A percentile compares a stretch with the other conserved stretches of the same genome.
Conservation (phyloP, 2,329 filamentous ascomycete genomes). For the Tolypocladium amazonense region DNA sequence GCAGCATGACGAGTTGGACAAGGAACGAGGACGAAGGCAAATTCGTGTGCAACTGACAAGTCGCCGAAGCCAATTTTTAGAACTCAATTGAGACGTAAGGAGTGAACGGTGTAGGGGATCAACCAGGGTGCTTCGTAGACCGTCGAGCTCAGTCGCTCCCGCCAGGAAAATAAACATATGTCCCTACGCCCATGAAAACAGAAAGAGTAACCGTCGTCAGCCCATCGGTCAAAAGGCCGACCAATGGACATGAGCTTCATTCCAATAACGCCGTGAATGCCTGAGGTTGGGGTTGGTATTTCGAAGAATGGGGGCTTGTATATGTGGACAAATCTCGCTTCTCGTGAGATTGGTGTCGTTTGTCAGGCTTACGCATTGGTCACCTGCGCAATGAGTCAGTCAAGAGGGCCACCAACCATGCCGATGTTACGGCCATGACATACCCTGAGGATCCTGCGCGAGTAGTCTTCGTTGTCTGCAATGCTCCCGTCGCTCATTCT, state of each 20-base stretch:
- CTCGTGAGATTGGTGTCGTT: slow-evolving; percentile 4
- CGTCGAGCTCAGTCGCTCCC: slow-evolving; percentile 3
- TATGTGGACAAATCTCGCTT: slow-evolving; percentile 5
- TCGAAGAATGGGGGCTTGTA: slow-evolving; percentile 19
- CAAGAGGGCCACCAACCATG: not conserved
- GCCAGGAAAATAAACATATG: slow-evolving; percentile 11
- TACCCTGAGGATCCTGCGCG: slow-evolving; percentile 89
- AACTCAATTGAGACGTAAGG: slow-evolving; percentile 21
- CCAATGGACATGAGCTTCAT: slow-evolving; percentile 27
- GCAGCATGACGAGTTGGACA: not conserved
- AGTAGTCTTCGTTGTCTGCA: slow-evolving; percentile 95
- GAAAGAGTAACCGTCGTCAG: slow-evolving; percentile 25
- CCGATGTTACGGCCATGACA: slow-evolving; percentile 14
- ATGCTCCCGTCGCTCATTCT: slow-evolving; percentile 92
- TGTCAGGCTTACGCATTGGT: slow-evolving; percentile 42
- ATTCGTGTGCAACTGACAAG: slow-evolving; percentile 11
- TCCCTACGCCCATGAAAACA: slow-evolving; percentile 23
- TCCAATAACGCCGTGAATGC: slow-evolving; percentile 33
- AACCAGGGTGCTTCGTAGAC: not conserved
- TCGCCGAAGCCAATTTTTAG: slow-evolving; percentile 16
- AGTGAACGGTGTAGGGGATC: slow-evolving; percentile 27
- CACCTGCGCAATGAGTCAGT: slow-evolving; percentile 26
- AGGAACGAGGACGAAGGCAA: slow-evolving; percentile 3
- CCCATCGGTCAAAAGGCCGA: slow-evolving; percentile 20
- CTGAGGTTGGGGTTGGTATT: slow-evolving; percentile 12